phyloP scores from a whole-genome alignment of 257 asterid species.

The Anisodus tanguticus region DNA sequence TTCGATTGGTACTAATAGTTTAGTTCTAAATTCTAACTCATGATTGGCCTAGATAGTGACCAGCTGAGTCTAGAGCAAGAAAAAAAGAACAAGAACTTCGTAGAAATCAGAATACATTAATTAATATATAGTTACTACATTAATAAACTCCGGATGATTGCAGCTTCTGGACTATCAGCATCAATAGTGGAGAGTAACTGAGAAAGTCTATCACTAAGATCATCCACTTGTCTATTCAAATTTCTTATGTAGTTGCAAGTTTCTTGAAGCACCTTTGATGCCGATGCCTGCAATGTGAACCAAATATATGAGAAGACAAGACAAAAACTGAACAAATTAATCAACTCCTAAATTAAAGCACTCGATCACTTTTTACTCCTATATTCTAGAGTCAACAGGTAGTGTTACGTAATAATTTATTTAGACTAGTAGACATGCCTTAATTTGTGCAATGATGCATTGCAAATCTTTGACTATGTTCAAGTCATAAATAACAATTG shows the following conservation, averaged over 20 bases:
- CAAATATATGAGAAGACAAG: neutral
- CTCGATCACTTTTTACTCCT: neutral
- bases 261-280: conserved; percentile 87
- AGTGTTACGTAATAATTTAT: conserved; percentile 4
- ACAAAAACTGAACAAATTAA: neutral
- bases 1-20: neutral
- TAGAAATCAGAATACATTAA: neutral
- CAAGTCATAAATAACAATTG: neutral
- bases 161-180: conserved; percentile 90
- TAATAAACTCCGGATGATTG: conserved; percentile 81
- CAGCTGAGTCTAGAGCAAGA: conserved; percentile 18
- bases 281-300: conserved; percentile 61
- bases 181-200: conserved; percentile 79
- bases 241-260: conserved; percentile 89
- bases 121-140: conserved; percentile 7
- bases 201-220: conserved; percentile 87
- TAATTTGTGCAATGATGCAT: conserved; percentile 29
- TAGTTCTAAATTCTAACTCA: neutral
- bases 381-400: conserved; percentile 4
- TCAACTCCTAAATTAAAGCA: neutral
- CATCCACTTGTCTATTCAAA: conserved; percentile 88
- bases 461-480: conserved; percentile 25
- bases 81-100: neutral
- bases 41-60: conserved; percentile 22
- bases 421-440: conserved; percentile 23